phyloP scores from a whole-genome alignment of 768 basidiomycete species.

The Suillus clintonianus region DNA sequence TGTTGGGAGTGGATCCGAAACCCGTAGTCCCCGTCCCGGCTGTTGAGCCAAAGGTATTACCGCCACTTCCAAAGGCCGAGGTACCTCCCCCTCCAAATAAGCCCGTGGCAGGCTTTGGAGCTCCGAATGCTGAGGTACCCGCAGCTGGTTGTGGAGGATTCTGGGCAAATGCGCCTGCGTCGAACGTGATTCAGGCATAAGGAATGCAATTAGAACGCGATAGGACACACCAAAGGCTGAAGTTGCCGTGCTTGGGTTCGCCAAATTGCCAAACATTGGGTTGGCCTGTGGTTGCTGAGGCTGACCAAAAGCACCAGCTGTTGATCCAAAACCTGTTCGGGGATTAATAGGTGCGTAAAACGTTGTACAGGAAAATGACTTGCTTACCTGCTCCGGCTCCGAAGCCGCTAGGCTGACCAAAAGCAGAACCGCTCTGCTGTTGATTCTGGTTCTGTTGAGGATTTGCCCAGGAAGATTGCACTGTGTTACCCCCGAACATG shows the following conservation, averaged over 20 bases:
- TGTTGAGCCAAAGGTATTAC: conserved; percentile 42
- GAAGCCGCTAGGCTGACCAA: conserved; percentile 72
- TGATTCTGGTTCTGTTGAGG: conserved; percentile 66
- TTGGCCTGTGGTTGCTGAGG: conserved; percentile 66
- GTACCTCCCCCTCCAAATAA: conserved; percentile 67
- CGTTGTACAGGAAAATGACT: conserved; percentile 27
- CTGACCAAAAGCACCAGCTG: conserved; percentile 57
- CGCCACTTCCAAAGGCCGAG: conserved; percentile 49
- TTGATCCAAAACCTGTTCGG: conserved; percentile 53
- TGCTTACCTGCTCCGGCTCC: conserved; percentile 52
- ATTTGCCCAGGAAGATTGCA: conserved; percentile 69
- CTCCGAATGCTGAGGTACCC: conserved; percentile 56
- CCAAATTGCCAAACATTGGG: conserved; percentile 78
- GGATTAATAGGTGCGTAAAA: conserved; percentile 24
- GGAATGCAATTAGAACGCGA: conserved; percentile 9
- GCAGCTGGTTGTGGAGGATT: conserved; percentile 40
- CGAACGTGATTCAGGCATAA: conserved; percentile 8
- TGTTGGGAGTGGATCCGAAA: conserved; percentile 36
- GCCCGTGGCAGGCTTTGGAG: conserved; percentile 67
- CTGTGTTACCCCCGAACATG: conserved; percentile 61
- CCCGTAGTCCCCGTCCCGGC: conserved; percentile 32
- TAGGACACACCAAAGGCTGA: conserved; percentile 37
- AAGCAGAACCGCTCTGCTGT: conserved; percentile 54
- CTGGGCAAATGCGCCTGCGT: conserved; percentile 41
- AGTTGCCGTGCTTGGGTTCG: conserved; percentile 34